These are phyloP conservation scores for Penicillium olsonii DNA, from an alignment of 2,329 filamentous ascomycete species.

Conservation along the genomic window DNA sequence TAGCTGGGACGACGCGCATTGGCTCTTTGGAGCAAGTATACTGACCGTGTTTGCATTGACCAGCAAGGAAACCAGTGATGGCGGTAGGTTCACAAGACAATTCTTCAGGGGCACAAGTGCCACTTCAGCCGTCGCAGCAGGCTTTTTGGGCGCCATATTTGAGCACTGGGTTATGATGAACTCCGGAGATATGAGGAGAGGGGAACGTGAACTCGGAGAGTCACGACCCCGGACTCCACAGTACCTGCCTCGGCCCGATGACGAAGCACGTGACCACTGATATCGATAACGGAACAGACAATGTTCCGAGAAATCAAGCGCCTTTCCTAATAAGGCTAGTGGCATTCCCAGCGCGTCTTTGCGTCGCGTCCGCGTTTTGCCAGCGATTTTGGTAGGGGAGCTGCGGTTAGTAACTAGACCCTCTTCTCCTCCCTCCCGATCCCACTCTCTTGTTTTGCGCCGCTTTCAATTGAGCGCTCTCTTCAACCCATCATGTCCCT, in stretches of 20 bases:
- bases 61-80: conserved; percentile 78
- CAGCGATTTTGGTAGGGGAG: conserved; percentile 13
- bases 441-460: conserved; percentile 24
- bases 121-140: conserved; percentile 74
- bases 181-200: conserved; percentile 13
- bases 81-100: conserved; percentile 89
- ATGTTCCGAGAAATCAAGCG: conserved; percentile 3
- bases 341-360: conserved; percentile 17
- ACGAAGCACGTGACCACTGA: conserved; percentile 14
- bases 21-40: conserved; percentile 10
- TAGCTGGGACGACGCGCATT: conserved; percentile 19
- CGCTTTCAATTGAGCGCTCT: conserved; percentile 22
- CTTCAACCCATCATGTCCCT: conserved; percentile 70
- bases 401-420: conserved; percentile 12
- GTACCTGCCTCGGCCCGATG: conserved; percentile 28
- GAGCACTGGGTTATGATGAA: conserved; percentile 20
- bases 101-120: conserved; percentile 86
- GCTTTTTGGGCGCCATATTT: conserved; percentile 50
- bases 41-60: conserved; percentile 87
- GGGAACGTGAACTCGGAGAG: conserved; percentile 13
- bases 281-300: neutral
- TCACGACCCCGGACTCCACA: conserved; percentile 25
- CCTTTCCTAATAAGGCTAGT: conserved; percentile 7
- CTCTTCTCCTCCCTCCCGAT: conserved; percentile 13
- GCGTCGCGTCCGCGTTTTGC: conserved; percentile 13